Evolutionary conservation across 805 yeast genomes (phyloP).

Genomic region (Grigorovia yakushimaensis): DNA sequence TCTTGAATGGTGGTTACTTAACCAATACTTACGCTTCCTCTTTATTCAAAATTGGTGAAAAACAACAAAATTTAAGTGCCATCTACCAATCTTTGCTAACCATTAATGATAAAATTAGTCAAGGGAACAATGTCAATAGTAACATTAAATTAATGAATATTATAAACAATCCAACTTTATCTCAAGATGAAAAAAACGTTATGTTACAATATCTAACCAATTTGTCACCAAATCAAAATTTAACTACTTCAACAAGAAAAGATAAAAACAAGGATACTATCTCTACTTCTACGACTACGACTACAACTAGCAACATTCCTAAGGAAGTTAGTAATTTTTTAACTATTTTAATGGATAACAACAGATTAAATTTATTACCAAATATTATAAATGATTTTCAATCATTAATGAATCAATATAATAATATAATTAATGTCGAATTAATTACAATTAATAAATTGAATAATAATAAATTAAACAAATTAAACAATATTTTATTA

Average conservation of each 20-base stretch:
- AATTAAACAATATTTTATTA: constrained; percentile 68
- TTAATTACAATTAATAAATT: constrained; percentile 81
- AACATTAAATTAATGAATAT: constrained; percentile 35
- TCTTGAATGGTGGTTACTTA: neutral
- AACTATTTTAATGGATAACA: constrained; percentile 82
- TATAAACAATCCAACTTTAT: constrained; percentile 76
- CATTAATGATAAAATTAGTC: constrained; percentile 42
- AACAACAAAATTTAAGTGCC: constrained; percentile 50
- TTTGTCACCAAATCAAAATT: neutral
- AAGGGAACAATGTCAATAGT: constrained; percentile 54
- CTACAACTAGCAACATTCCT: constrained; percentile 42
- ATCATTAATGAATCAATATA: constrained; percentile 75
- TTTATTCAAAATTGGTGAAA: constrained; percentile 25
- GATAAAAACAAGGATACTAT: too few relatives aligned
- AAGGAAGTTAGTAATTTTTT: constrained; percentile 47
- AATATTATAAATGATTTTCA: constrained; percentile 62
- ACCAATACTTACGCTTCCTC: neutral
- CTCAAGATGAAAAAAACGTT: constrained; percentile 59
- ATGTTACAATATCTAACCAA: constrained; percentile 51
- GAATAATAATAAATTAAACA: constrained; percentile 68
- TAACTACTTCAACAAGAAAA: too few relatives aligned
- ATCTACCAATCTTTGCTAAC: constrained; percentile 56
- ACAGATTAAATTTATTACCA: constrained; percentile 69
- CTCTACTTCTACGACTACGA: neutral
- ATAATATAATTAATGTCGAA: constrained; percentile 86